These are phyloP conservation scores for Aspergillus ruber DNA, from an alignment of 2,329 filamentous ascomycete species.

Conservation along the genomic window DNA sequence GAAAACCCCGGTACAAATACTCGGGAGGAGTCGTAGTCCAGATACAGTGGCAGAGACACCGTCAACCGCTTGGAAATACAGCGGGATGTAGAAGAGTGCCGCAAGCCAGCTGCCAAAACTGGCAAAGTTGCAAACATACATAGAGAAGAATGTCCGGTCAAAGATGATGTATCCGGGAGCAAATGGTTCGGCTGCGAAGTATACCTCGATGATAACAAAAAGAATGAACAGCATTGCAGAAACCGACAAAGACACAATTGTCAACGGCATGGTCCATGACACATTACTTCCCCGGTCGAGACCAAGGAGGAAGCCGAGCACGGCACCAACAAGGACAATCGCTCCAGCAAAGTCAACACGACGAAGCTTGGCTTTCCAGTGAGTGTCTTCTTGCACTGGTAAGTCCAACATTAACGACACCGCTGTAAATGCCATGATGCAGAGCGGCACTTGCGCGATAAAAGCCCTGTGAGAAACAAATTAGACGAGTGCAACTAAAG, in stretches of 20 bases:
- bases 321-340: slow-evolving; percentile 57
- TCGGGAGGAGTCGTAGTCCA: slow-evolving; percentile 61
- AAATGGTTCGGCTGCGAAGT: slow-evolving; percentile 64
- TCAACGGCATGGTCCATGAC: slow-evolving; percentile 56
- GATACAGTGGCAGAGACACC: slow-evolving; percentile 58
- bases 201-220: slow-evolving; percentile 65
- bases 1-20: slow-evolving; percentile 54
- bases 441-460: slow-evolving; percentile 62
- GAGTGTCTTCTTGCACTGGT: slow-evolving; percentile 50
- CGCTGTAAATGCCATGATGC: slow-evolving; percentile 57
- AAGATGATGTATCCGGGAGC: slow-evolving; percentile 69
- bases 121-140: slow-evolving; percentile 68
- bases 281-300: slow-evolving; percentile 68
- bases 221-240: slow-evolving; percentile 55
- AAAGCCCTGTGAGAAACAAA: slow-evolving; percentile 53
- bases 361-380: slow-evolving; percentile 60
- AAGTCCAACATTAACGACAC: slow-evolving; percentile 59
- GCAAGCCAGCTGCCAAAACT: slow-evolving; percentile 56
- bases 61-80: slow-evolving; percentile 70
- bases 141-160: slow-evolving; percentile 58
- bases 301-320: slow-evolving; percentile 60
- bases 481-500: not conserved
- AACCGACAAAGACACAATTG: slow-evolving; percentile 52
- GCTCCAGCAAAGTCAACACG: slow-evolving; percentile 71
- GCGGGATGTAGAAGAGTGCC: slow-evolving; percentile 64